These are phyloP conservation scores for Chaetothyriales sp. DNA, from an alignment of 2,329 filamentous ascomycete species.

Conservation along the genomic window DNA sequence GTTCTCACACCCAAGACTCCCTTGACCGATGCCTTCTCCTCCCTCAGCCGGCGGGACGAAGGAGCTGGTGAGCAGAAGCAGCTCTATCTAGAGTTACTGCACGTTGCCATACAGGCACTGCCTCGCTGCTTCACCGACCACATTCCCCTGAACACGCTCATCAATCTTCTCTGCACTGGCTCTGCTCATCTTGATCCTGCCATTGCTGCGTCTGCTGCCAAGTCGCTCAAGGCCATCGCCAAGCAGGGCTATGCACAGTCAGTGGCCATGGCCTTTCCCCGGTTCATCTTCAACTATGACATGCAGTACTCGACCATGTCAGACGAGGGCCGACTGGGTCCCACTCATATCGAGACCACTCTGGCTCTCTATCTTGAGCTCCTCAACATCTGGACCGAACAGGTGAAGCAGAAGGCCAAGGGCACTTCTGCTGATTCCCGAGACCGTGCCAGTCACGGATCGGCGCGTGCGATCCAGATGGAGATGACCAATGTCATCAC, in stretches of 20 bases:
- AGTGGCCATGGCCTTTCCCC: constrained; percentile 88
- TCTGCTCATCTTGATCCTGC: constrained; percentile 89
- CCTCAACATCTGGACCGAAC: constrained; percentile 92
- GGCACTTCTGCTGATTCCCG: constrained; percentile 51
- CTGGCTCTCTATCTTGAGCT: constrained; percentile 84
- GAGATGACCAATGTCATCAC: constrained; percentile 80
- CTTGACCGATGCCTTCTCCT: constrained; percentile 73
- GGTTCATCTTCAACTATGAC: constrained; percentile 98
- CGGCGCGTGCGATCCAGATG: constrained; percentile 51
- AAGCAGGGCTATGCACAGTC: constrained; percentile 84
- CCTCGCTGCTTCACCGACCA: constrained; percentile 84
- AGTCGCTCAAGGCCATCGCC: constrained; percentile 89
- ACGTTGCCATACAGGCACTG: constrained; percentile 87
- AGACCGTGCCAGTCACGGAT: constrained; percentile 30
- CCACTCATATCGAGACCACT: constrained; percentile 88
- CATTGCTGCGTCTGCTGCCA: constrained; percentile 81
- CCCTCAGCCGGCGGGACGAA: constrained; percentile 71
- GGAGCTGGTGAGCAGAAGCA: constrained; percentile 72
- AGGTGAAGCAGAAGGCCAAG: constrained; percentile 73
- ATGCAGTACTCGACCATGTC: constrained; percentile 96
- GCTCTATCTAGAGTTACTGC: constrained; percentile 85
- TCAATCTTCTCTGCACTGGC: constrained; percentile 89
- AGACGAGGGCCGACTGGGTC: constrained; percentile 88
- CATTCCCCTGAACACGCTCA: constrained; percentile 81
- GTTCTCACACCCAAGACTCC: constrained; percentile 71